Percentiles rank a stretch among this genome's conserved stretches.
phyloP scores from a whole-genome alignment of 176 grass and related monocot species.

The Bothriochloa decipiens region DNA sequence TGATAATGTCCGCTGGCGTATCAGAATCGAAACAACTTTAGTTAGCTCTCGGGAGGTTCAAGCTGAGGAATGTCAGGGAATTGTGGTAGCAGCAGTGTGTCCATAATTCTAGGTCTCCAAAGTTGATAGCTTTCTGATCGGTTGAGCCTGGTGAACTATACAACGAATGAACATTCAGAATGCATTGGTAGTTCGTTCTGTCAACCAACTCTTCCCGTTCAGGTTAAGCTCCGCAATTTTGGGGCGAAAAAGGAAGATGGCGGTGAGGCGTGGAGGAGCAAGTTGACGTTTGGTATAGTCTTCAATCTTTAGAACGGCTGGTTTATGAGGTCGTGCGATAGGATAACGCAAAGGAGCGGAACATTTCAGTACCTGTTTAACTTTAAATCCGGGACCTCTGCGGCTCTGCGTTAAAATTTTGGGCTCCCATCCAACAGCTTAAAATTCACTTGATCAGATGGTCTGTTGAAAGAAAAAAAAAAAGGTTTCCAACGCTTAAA shows the following conservation, averaged over 20 bases:
- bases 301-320: neutral
- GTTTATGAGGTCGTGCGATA: neutral
- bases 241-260: neutral
- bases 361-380: neutral
- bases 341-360: neutral
- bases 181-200: neutral
- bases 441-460: neutral
- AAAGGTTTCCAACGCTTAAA: neutral
- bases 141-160: conserved; percentile 16
- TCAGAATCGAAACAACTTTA: no score
- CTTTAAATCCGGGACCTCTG: neutral
- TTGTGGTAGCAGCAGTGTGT: neutral
- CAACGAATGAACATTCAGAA: conserved; percentile 24
- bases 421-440: neutral
- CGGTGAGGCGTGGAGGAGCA: neutral
- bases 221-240: conserved; percentile 35
- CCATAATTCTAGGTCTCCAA: neutral
- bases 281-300: neutral
- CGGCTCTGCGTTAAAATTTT: neutral
- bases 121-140: neutral
- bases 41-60: no score
- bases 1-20: no score
- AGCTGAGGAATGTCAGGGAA: neutral
- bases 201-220: conserved; percentile 41
- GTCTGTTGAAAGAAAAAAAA: neutral